These are phyloP conservation scores for Fusarium neocosmosporiellum DNA, from an alignment of 2,329 filamentous ascomycete species.

Conservation along the genomic window DNA sequence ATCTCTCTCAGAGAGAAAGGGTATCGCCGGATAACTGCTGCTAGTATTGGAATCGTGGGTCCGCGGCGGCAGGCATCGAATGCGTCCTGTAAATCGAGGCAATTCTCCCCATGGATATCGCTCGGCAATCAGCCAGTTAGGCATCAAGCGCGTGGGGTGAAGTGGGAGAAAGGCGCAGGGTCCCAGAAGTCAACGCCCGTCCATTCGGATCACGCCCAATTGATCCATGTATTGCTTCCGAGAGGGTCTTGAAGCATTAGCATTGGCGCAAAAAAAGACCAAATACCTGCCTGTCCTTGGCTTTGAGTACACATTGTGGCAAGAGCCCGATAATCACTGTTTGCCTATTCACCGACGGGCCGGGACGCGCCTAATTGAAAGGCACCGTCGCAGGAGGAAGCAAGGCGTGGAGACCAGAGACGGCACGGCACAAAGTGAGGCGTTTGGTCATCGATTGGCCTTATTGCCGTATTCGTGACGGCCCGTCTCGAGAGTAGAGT, in stretches of 20 bases:
- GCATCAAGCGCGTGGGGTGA: slow-evolving; percentile 32
- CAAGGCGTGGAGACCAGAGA: slow-evolving; percentile 9
- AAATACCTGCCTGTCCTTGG: not conserved
- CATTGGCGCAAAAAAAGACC: slow-evolving; percentile 1
- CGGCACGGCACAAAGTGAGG: slow-evolving; percentile 31
- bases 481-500: slow-evolving; percentile 1
- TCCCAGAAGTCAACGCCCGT: slow-evolving; percentile 6
- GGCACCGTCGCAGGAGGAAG: slow-evolving; percentile 3
- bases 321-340: slow-evolving; percentile 18
- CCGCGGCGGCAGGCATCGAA: slow-evolving; percentile 17
- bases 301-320: slow-evolving; percentile 8
- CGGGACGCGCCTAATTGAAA: slow-evolving; percentile 8
- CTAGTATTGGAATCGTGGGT: slow-evolving; percentile 11
- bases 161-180: slow-evolving; percentile 18
- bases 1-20: slow-evolving; percentile 3
- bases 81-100: slow-evolving; percentile 4
- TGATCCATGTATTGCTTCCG: slow-evolving; percentile 16
- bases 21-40: slow-evolving; percentile 4
- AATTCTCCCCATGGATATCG: slow-evolving; percentile 2
- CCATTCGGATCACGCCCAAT: slow-evolving; percentile 30
- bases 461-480: slow-evolving; percentile 8
- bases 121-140: slow-evolving; percentile 19
- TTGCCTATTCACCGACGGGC: slow-evolving; percentile 18
- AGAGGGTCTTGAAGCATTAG: slow-evolving; percentile 6
- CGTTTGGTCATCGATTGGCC: slow-evolving; percentile 11